Base-by-base conservation (phyloP, 257 asterid genomes). In the Ballota nigra region DNA sequence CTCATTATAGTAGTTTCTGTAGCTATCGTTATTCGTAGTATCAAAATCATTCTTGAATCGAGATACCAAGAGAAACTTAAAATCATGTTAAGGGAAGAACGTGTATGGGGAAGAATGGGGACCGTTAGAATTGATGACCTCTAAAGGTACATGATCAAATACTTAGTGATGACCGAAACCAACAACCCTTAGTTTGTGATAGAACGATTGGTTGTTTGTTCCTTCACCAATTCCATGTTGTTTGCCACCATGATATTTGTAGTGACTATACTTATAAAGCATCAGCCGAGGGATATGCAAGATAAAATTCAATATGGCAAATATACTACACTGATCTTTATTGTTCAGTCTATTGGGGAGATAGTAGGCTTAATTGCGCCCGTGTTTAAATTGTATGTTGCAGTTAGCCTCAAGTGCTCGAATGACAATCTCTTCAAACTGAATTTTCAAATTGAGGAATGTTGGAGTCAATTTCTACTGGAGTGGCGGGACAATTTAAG, bases 401-500 rank as follows among this genome's bases (percentile, higher is more conserved):
- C 75, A 22, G 73, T 57, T 5, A 53, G 51, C 11, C 41, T 51
- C 11, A 63, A 24, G 3, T 24, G 52, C 69, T 66, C 41, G 3
- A 6, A 0, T 1, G 20, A 0, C 15, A 7, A 7, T 11, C 24
- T 66, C 61, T 33, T 18, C 5, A 58, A 33, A 10, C 24, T 15
- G 6, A 49, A 29, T 29, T 4, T 63, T 7, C 8, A 8, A 18
- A 62, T 72, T 0, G 81, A 80, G 72, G 0, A 16, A 0, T 55
- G 74, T 23, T 77, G 80, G 83, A 77, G 29, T 0, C n/a, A 19
- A 9, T 33, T 24, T 67, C 34, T 80, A 45, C 33, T 58, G 28
- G 69, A 77, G 2, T 80, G 77, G 83, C 80, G 76, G 43, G 77
- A 78, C 3, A 74, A 41, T 3, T 58, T 70, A 10, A 41, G 62